Conservation (phyloP, 1,139 yeast species). For the Scheffersomyces segobiensis region DNA sequence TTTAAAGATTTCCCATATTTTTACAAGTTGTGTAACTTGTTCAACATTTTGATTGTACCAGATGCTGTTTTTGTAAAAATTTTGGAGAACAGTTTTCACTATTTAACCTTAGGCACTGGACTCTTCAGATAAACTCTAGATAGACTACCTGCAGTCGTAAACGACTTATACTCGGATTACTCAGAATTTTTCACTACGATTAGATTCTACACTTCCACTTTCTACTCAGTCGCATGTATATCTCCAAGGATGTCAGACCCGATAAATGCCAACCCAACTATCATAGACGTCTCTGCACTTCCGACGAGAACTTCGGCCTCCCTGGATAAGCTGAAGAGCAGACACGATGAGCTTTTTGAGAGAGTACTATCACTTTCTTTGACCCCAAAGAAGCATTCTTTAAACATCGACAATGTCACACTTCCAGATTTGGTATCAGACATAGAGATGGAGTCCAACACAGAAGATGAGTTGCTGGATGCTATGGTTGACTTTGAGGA, state of each 20-base stretch:
- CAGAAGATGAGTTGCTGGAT: constrained; percentile 13
- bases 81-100: background rate
- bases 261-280: constrained; percentile 89
- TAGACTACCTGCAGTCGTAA: background rate
- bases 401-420: background rate
- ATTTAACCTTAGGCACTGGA: background rate
- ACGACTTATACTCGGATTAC: background rate
- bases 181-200: background rate
- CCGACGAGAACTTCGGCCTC: constrained; percentile 57
- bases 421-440: constrained; percentile 30
- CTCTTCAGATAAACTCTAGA: background rate
- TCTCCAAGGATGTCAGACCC: constrained; percentile 57
- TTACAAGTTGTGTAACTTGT: background rate
- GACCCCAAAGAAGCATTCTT: constrained; percentile 2
- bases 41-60: background rate
- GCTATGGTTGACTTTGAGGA: constrained; percentile 12
- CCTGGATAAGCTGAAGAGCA: background rate
- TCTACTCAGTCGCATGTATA: background rate
- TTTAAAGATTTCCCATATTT: too few species aligned
- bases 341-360: constrained; percentile 19
- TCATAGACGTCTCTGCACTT: constrained; percentile 70
- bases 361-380: constrained; percentile 24
- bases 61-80: background rate
- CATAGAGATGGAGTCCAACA: constrained; percentile 21
- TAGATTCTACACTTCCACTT: background rate